phyloP scores from a whole-genome alignment of 2,329 filamentous ascomycete genomes.

The Fusarium verrucosum region DNA sequence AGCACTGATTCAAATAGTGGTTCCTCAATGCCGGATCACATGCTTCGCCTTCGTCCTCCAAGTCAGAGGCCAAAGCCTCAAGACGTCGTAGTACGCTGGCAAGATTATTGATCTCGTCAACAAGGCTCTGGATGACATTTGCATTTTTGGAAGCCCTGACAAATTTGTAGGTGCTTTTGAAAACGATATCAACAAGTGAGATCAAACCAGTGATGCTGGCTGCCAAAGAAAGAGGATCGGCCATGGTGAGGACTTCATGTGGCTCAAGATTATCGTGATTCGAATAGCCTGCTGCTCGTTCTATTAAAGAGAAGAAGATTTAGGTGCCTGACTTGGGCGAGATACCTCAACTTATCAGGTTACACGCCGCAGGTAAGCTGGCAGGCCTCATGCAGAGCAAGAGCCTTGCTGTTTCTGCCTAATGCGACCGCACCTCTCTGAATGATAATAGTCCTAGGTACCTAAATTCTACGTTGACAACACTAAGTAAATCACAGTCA shows the following conservation, averaged over 20 bases:
- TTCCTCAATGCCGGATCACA: not conserved
- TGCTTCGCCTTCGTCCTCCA: not conserved
- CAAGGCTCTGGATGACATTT: not conserved
- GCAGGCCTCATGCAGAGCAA: not conserved
- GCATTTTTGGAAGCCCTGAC: not conserved
- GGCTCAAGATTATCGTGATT: not conserved
- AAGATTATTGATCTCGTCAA: constrained; percentile 7
- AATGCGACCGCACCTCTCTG: not conserved
- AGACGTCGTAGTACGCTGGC: not conserved
- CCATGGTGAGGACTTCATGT: not conserved
- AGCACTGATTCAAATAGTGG: not conserved
- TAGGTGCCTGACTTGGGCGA: no score
- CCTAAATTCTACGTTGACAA: no score
- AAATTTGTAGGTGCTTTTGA: not conserved
- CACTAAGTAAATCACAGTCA: no score
- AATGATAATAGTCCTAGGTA: no score
- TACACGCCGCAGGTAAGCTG: not conserved
- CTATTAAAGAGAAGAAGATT: not conserved
- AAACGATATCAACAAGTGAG: constrained; percentile 3
- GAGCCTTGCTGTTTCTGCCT: not conserved
- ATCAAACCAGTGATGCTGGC: constrained; percentile 2
- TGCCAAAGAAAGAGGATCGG: constrained; percentile 9
- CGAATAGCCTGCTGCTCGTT: not conserved
- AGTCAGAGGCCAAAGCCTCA: not conserved
- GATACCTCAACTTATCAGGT: not conserved